Evolutionary conservation across 169 alveolate species (phyloP).

Genomic region (Plasmodium vivax): DNA sequence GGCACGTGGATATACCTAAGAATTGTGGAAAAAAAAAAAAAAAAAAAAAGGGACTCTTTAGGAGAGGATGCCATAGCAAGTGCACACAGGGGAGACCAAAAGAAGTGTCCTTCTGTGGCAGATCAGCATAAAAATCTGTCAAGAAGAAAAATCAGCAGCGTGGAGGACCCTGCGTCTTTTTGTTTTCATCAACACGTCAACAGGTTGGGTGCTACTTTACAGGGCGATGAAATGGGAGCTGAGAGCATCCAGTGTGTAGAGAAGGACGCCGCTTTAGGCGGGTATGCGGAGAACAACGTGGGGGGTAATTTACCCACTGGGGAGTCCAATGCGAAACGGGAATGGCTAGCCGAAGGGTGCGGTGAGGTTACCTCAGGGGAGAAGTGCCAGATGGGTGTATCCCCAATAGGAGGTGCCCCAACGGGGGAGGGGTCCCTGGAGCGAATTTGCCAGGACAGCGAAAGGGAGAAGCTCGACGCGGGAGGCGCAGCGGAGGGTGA

Average conservation of each 20-base stretch:
- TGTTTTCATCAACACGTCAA: background rate
- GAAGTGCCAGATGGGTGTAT: background rate
- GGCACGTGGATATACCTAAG: constrained; percentile 28
- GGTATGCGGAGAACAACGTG: background rate
- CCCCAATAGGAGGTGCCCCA: background rate
- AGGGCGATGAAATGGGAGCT: background rate
- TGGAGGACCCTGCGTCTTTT: background rate
- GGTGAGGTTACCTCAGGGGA: background rate
- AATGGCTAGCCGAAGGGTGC: background rate
- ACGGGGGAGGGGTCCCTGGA: background rate
- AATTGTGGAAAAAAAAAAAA: constrained; percentile 4
- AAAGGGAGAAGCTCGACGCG: background rate
- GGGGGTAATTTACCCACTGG: background rate
- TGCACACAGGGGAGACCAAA: constrained; percentile 5
- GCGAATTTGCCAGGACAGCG: background rate
- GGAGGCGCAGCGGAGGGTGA: background rate
- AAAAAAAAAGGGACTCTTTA: background rate
- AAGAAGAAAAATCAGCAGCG: background rate
- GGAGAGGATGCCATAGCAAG: background rate
- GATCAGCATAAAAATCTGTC: background rate
- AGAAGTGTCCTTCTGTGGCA: constrained; percentile 24
- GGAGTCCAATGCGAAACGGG: background rate
- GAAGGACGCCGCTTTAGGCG: background rate
- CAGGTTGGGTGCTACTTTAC: background rate
- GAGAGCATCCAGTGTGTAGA: background rate